Percentiles rank a stretch among this genome's conserved stretches.
These are phyloP conservation scores for Aspergillus sp. DNA, from an alignment of 2,329 filamentous ascomycete species.

Conservation along the genomic window DNA sequence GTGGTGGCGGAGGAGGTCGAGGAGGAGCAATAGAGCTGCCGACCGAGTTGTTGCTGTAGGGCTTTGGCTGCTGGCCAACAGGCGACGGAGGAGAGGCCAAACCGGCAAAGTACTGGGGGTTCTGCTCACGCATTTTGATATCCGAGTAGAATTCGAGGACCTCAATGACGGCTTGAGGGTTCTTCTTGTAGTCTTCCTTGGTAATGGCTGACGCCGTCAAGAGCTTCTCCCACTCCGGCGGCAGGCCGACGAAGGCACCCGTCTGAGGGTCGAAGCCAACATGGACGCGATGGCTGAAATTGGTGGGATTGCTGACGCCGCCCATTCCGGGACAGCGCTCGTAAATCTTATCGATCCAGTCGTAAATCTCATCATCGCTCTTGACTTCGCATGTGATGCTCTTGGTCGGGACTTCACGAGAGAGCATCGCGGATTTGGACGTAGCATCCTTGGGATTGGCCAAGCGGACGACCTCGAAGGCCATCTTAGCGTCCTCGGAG, in stretches of 20 bases:
- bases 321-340: constrained; percentile 95
- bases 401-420: constrained; percentile 72
- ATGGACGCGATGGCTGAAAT: constrained; percentile 94
- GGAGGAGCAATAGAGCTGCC: constrained; percentile 60
- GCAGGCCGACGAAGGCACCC: constrained; percentile 88
- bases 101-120: constrained; percentile 54
- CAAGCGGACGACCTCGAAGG: constrained; percentile 83
- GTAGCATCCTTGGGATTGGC: constrained; percentile 54
- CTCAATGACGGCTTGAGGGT: constrained; percentile 71
- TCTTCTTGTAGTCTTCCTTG: constrained; percentile 96
- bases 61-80: constrained; percentile 36
- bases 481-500: constrained; percentile 83
- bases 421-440: constrained; percentile 62
- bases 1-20: constrained; percentile 54
- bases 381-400: constrained; percentile 90
- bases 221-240: constrained; percentile 94
- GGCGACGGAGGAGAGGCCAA: constrained; percentile 58
- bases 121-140: constrained; percentile 58
- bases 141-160: constrained; percentile 64
- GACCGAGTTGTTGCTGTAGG: constrained; percentile 45
- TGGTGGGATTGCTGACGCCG: constrained; percentile 95
- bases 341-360: constrained; percentile 98
- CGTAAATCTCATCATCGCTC: constrained; percentile 92
- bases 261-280: constrained; percentile 95
- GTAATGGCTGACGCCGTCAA: constrained; percentile 95